Percentiles rank a stretch among this genome's conserved stretches.
Conservation (phyloP, 176 grass and related monocot genomes). For the Pharus latifolius region DNA sequence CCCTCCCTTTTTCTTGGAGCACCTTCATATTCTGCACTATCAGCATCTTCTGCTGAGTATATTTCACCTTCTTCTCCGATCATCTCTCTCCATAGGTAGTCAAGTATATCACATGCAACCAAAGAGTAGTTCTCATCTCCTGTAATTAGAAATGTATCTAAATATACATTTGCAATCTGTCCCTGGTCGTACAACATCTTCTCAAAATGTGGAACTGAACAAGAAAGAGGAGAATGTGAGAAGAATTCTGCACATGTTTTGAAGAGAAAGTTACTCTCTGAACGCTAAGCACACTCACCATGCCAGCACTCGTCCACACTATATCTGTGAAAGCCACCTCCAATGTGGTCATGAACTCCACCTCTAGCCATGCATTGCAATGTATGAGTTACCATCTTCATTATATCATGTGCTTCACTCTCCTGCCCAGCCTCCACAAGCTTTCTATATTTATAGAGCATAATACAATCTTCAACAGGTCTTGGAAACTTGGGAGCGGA, state of each 20-base stretch:
- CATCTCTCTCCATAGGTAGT: conserved; percentile 96
- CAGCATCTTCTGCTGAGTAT: conserved; percentile 96
- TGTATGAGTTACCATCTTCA: conserved; percentile 73
- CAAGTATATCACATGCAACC: conserved; percentile 69
- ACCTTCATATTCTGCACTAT: conserved; percentile 77
- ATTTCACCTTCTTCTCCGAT: conserved; percentile 86
- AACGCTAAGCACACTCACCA: conserved; percentile 33
- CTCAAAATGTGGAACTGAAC: conserved; percentile 96
- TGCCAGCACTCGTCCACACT: conserved; percentile 97
- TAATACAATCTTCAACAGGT: conserved; percentile 71
- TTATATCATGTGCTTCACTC: conserved; percentile 46
- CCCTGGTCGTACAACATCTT: conserved; percentile 98
- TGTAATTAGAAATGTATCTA: conserved; percentile 75
- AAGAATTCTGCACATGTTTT: not conserved
- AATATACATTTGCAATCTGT: conserved; percentile 76
- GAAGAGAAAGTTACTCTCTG: not conserved
- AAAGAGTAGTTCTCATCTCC: conserved; percentile 59
- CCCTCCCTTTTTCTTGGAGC: conserved; percentile 76
- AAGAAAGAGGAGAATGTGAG: not conserved
- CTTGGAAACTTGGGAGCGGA: conserved; percentile 93
- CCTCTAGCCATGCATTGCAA: conserved; percentile 91
- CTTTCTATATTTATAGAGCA: conserved; percentile 72
- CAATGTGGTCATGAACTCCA: conserved; percentile 87
- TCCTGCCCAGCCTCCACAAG: conserved; percentile 35
- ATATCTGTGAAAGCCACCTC: conserved; percentile 95